phyloP scores from a whole-genome alignment of 2,329 filamentous ascomycete genomes.

The Epichloe glyceriae region DNA sequence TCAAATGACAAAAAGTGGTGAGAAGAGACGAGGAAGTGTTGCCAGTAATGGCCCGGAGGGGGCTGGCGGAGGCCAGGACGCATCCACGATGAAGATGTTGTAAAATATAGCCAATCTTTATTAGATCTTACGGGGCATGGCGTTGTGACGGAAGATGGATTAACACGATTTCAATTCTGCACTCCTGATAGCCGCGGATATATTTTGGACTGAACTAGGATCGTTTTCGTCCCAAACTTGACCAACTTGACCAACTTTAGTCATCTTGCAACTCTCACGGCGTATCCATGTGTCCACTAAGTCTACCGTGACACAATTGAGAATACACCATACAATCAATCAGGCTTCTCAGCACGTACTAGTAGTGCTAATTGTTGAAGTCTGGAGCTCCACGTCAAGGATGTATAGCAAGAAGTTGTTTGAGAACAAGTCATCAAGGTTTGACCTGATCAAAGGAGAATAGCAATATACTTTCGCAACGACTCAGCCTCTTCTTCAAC shows the following conservation, averaged over 20 bases:
- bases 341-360: no score
- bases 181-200: neutral
- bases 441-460: constrained; percentile 17
- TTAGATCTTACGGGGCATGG: constrained; percentile 10
- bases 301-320: no score
- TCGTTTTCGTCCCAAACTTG: neutral
- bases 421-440: no score
- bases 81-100: constrained; percentile 23
- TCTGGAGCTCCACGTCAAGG: no score
- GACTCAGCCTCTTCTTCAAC: constrained; percentile 38
- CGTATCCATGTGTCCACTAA: no score
- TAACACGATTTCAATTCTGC: constrained; percentile 7
- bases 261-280: no score
- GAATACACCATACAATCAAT: no score
- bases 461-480: constrained; percentile 30
- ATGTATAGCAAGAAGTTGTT: no score
- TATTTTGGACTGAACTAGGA: no score
- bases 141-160: constrained; percentile 20
- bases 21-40: constrained; percentile 27
- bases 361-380: no score
- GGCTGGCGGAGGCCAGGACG: constrained; percentile 17
- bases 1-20: constrained; percentile 27
- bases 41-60: constrained; percentile 22
- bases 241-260: neutral
- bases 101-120: constrained; percentile 9